These are phyloP conservation scores for Hymenoscyphus albidus DNA, from an alignment of 2,329 filamentous ascomycete species.

Conservation along the genomic window DNA sequence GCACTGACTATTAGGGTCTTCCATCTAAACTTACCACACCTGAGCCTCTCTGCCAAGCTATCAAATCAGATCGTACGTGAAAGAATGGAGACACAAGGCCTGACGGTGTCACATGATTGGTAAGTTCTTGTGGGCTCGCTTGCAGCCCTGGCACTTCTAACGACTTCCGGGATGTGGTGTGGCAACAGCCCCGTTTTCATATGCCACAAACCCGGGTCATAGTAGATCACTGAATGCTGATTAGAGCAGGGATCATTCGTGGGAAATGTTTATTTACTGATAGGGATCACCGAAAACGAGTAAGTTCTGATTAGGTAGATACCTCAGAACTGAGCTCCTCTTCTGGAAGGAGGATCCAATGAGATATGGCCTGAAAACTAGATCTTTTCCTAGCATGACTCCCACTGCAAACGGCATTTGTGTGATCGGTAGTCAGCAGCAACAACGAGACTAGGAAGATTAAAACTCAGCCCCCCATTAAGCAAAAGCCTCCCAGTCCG, in stretches of 20 bases:
- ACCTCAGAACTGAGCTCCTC: too few relatives aligned
- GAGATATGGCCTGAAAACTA: not conserved
- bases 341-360: not conserved
- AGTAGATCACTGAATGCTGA: not conserved
- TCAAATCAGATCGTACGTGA: not conserved
- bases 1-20: not conserved
- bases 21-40: not conserved
- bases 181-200: not conserved
- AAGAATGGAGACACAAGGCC: not conserved
- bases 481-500: not conserved
- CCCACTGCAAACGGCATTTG: not conserved
- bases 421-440: not conserved
- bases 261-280: not conserved
- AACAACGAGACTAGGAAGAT: not conserved
- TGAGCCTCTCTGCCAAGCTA: constrained; percentile 1
- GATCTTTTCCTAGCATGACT: not conserved
- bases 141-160: not conserved
- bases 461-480: constrained; percentile 7
- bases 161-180: not conserved
- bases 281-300: not conserved
- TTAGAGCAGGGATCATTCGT: not conserved
- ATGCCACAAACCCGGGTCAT: not conserved
- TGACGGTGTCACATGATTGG: not conserved
- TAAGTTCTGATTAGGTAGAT: not conserved
- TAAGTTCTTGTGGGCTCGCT: not conserved